Base-by-base conservation (phyloP, 768 basidiomycete genomes). In the Suillus subluteus region DNA sequence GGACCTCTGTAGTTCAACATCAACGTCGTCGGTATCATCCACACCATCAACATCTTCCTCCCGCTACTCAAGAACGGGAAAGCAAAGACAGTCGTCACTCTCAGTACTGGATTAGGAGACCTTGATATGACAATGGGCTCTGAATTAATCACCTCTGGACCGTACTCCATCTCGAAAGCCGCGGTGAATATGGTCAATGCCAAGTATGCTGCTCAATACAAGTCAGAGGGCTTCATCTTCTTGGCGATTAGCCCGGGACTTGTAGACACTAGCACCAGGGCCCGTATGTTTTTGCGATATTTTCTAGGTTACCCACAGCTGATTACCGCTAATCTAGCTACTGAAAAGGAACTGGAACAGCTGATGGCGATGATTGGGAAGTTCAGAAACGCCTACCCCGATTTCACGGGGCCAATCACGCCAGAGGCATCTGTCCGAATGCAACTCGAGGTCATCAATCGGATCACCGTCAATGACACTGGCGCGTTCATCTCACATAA, bases 131-230 rank as follows among this genome's bases (percentile, higher is more conserved):
- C 70, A 2, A 52, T 77, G 23, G 11, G 15, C 8, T 13, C 66
- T n/a, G 72, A 66, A 13, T 64, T 68, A 38, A 23, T 35, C 18
- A 50, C 16, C 15, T 16, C 38, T 21, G 64, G 67, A 6, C 66
- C 77, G 11, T 83, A 83, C 71, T 64, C 71, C 37, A 71, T 79
- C 35, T 74, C 80, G 63, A 82, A 83, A 71, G 75, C 77, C 6
- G 82, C 78, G 3, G 44, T 79, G 11, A 79, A 82, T 65, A 74
- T 81, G 73, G 78, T 72, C 30, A 69, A 75, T 16, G 78, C 74
- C 21, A 80, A 82, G 68, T 82, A 79, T 65, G 79, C 81, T 4
- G 69, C 67, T 11, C 54, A 70, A 46, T 74, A 67, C 67, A 75
- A 75, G 66, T 32, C 67, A 5, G 79, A 82, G 58, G 80, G 79